Evolutionary conservation across 116 monocot genomes (phyloP).

Genomic region (Thalassia testudinum): DNA sequence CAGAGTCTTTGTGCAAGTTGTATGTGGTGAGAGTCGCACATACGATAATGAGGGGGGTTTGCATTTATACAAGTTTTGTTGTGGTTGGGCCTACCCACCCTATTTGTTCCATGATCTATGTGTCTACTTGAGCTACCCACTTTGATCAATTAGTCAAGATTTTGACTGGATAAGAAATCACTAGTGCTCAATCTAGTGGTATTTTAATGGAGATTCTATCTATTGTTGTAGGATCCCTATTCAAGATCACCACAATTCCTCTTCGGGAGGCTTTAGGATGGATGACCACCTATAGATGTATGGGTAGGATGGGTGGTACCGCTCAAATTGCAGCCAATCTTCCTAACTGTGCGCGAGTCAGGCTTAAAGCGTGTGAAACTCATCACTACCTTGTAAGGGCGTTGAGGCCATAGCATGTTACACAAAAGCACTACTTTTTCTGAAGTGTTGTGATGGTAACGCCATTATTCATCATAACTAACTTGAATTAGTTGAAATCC

Average conservation of each 20-base stretch:
- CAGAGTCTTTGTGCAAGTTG: constrained; percentile 9
- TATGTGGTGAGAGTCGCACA: constrained; percentile 5
- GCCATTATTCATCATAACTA: too few relatives aligned
- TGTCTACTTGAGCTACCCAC: too few relatives aligned
- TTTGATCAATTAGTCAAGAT: too few relatives aligned
- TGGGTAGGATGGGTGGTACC: constrained; percentile 1
- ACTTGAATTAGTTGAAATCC: too few relatives aligned
- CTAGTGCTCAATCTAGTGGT: constrained; percentile 5
- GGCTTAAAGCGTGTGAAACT: constrained; percentile 4
- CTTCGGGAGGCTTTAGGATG: constrained; percentile 1
- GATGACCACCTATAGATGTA: constrained; percentile 3
- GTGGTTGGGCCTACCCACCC: too few relatives aligned
- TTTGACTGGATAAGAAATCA: constrained; percentile 10
- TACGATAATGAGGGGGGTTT: constrained; percentile 5
- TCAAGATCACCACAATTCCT: constrained; percentile 12
- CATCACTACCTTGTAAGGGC: constrained; percentile 3
- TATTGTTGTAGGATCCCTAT: constrained; percentile 5
- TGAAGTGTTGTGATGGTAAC: constrained; percentile 4
- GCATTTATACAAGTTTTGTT: too few relatives aligned
- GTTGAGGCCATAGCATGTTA: constrained; percentile 5
- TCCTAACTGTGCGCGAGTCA: neutral
- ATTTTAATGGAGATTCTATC: constrained; percentile 3
- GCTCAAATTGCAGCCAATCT: neutral
- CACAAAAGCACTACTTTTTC: constrained; percentile 5
- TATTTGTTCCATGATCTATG: too few relatives aligned